A percentile compares a stretch with the other conserved stretches of the same genome.
phyloP scores from a whole-genome alignment of 2,329 filamentous ascomycete genomes.

The Ilyonectria destructans region DNA sequence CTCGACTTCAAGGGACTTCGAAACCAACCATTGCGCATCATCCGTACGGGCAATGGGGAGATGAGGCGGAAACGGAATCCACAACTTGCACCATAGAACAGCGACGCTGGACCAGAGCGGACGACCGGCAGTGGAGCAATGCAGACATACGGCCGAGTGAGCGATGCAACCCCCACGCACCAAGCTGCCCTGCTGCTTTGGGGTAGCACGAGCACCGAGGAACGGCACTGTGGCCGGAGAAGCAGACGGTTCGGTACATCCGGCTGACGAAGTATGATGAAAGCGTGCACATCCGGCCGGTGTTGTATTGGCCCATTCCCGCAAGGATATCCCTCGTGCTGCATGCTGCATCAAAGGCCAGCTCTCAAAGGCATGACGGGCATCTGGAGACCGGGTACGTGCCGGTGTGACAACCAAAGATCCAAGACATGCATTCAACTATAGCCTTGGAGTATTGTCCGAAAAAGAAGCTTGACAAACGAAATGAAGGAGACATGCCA shows the following conservation, averaged over 20 bases:
- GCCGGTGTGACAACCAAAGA: constrained; percentile 36
- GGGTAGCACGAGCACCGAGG: constrained; percentile 5
- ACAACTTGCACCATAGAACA: constrained; percentile 6
- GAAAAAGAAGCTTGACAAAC: not conserved
- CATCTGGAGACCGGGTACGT: constrained; percentile 31
- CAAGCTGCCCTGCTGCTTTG: constrained; percentile 5
- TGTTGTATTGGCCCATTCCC: constrained; percentile 21
- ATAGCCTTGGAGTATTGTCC: constrained; percentile 1
- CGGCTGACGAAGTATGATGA: constrained; percentile 30
- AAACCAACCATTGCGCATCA: constrained; percentile 32
- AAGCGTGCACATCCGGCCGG: constrained; percentile 29
- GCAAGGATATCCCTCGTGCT: constrained; percentile 30
- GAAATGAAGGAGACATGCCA: not conserved
- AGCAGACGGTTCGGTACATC: not conserved
- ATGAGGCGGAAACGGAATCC: constrained; percentile 35
- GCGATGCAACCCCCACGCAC: constrained; percentile 41
- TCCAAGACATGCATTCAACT: constrained; percentile 22
- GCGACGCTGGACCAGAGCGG: constrained; percentile 20
- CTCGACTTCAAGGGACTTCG: constrained; percentile 37
- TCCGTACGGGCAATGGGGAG: constrained; percentile 20
- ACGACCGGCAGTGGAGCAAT: constrained; percentile 43
- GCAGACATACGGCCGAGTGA: constrained; percentile 31
- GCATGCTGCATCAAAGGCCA: constrained; percentile 34
- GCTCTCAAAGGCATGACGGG: constrained; percentile 22
- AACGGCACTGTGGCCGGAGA: constrained; percentile 20